Evolutionary conservation across 305 asterid species (phyloP), one percentile per base, ranked within the genome.

Genomic region (Vinca major): DNA sequence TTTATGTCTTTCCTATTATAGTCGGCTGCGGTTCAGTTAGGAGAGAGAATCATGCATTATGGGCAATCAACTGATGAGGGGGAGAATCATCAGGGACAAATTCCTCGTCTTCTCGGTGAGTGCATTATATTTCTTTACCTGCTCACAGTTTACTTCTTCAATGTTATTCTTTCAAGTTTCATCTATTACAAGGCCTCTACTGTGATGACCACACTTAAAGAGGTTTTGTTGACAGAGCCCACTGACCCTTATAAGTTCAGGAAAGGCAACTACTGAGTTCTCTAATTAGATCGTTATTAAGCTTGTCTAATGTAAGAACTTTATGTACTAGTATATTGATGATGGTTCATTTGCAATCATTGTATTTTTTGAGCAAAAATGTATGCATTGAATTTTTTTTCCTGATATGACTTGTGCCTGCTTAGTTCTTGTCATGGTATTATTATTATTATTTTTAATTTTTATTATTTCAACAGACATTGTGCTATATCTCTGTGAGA

Each of bases 41-140:
- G 93, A 39, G 90, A 86, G 83, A 86, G 81, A 78, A 80, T 84
- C 63, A 89, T 92, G 96, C 85, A 78, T 56, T 83, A 86, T 77
- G 98, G 98, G 67, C 88, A 85, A 71, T 82, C 86, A 5, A 84
- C 84, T 67, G 95, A 71, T 68, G 91, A 83, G 50, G 95, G 80
- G 71, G 91, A 89, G 72, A 75, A 63, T 71, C 67, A 75, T 16
- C 86, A 66, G 60, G 98, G 96, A 75, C 91, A 89, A 75, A 85
- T 89, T 75, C 95, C 98, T 62, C 95, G 96, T 51, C 98, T 92
- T 81, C 96, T 92, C 66, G 98, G 98, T 92, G 71, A 80, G 89
- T 82, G 71, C 70, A 61, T 47, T 21, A 69, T 72, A 73, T 68
- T 51, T 71, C 3, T 40, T 39, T 53, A 19, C 48, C 14, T 52